phyloP scores from a whole-genome alignment of 306 rosid genomes.

The Rosa persica region DNA sequence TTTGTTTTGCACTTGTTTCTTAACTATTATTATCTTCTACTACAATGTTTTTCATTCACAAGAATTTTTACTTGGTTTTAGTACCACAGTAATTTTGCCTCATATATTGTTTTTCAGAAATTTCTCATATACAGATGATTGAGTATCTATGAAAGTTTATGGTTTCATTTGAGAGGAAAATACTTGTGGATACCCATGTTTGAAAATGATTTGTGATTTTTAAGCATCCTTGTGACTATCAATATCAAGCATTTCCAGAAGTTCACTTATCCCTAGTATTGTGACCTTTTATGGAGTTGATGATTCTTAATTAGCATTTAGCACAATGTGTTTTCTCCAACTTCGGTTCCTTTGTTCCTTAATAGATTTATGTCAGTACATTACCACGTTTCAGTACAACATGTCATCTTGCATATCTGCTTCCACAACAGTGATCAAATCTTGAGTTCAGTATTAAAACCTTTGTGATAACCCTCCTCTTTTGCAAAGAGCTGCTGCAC shows the following conservation, averaged over 20 bases:
- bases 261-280: neutral
- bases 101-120: neutral
- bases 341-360: neutral
- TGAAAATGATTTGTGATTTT: neutral
- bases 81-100: constrained; percentile 5
- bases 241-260: neutral
- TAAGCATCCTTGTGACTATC: neutral
- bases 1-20: neutral
- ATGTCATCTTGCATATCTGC: neutral
- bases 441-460: neutral
- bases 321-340: neutral
- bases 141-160: neutral
- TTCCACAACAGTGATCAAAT: neutral
- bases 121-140: neutral
- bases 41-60: neutral
- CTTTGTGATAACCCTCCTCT: neutral
- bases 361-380: neutral
- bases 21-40: neutral
- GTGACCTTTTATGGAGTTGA: neutral
- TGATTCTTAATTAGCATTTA: neutral
- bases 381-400: neutral
- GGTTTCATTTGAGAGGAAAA: neutral
- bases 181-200: neutral
- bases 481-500: no score
- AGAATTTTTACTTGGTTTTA: constrained; percentile 5